These are phyloP conservation scores for Vicia sativa DNA, from an alignment of 306 rosid genomes.

Conservation along the genomic window DNA sequence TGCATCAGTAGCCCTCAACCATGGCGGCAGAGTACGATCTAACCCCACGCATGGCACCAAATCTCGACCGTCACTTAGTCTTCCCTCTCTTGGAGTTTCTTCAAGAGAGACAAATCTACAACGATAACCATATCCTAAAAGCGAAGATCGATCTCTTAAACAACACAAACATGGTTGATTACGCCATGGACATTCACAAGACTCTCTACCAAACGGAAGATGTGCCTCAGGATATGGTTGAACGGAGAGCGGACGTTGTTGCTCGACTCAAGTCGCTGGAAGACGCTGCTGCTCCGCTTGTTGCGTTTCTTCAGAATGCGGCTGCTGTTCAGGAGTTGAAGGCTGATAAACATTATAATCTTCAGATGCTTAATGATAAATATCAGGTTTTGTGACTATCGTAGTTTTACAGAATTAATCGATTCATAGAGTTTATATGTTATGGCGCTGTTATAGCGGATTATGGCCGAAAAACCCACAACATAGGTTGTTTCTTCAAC, in stretches of 20 bases:
- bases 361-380: conserved; percentile 86
- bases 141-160: conserved; percentile 87
- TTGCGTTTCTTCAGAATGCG: conserved; percentile 70
- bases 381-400: conserved; percentile 64
- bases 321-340: conserved; percentile 81
- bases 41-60: conserved; percentile 79
- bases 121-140: conserved; percentile 78
- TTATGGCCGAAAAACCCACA: too few relatives aligned
- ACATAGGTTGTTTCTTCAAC: too few relatives aligned
- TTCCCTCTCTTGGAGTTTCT: conserved; percentile 89
- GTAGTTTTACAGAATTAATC: not conserved
- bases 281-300: conserved; percentile 91
- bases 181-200: conserved; percentile 96
- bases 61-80: conserved; percentile 79
- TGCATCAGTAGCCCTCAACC: not conserved
- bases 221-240: conserved; percentile 70
- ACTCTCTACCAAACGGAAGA: conserved; percentile 87
- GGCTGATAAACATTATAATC: conserved; percentile 82
- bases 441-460: too few relatives aligned
- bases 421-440: too few relatives aligned
- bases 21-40: conserved; percentile 93
- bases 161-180: conserved; percentile 97
- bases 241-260: conserved; percentile 39
- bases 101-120: conserved; percentile 73
- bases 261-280: conserved; percentile 42